These are phyloP conservation scores for Solanum rostratum DNA, from an alignment of 257 asterid genomes.

Conservation along the genomic window DNA sequence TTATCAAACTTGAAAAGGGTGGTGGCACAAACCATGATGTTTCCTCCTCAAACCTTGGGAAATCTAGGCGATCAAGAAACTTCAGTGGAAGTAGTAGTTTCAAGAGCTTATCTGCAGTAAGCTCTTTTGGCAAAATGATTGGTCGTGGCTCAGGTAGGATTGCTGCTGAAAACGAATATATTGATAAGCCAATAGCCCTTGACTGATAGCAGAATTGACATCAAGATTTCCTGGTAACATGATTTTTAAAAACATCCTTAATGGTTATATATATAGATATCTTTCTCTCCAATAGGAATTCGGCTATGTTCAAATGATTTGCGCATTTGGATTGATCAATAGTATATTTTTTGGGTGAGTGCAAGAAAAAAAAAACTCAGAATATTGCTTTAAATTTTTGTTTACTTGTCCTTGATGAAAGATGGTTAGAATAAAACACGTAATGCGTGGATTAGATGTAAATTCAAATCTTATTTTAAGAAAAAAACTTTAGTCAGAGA, in stretches of 20 bases:
- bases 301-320: constrained; percentile 31
- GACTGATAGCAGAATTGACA: constrained; percentile 12
- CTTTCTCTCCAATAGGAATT: constrained; percentile 17
- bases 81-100: constrained; percentile 81
- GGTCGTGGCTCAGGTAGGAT: constrained; percentile 70
- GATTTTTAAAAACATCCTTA: not conserved
- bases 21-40: constrained; percentile 33
- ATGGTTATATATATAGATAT: constrained; percentile 8
- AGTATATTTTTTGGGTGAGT: too few species aligned
- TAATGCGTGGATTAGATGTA: not conserved
- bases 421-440: not conserved
- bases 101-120: constrained; percentile 61
- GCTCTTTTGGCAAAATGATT: constrained; percentile 64
- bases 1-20: constrained; percentile 36
- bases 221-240: not conserved
- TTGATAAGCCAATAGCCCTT: constrained; percentile 56
- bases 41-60: constrained; percentile 43
- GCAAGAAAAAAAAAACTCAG: not conserved
- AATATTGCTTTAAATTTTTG: constrained; percentile 11
- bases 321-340: constrained; percentile 27
- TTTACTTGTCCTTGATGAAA: constrained; percentile 22
- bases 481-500: not conserved
- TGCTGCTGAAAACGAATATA: constrained; percentile 37
- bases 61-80: constrained; percentile 61
- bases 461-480: not conserved